phyloP scores from a whole-genome alignment of 2,329 filamentous ascomycete genomes.

The Neofusicoccum cordaticola region DNA sequence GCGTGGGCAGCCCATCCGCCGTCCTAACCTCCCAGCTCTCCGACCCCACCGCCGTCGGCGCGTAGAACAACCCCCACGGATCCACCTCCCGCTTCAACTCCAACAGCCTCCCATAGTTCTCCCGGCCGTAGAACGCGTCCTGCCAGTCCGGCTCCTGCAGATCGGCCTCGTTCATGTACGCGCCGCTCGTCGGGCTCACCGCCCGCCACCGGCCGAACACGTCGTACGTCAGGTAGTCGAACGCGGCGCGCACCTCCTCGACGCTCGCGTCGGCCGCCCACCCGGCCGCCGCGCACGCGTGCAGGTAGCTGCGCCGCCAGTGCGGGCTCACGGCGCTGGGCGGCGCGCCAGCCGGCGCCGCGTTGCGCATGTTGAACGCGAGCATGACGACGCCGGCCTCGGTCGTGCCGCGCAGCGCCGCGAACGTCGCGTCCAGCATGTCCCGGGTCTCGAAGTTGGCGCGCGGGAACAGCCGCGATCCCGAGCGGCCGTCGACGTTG shows the following conservation, averaged over 20 bases:
- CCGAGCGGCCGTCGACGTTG: conserved; percentile 37
- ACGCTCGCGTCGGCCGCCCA: background rate
- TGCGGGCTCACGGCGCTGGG: conserved; percentile 24
- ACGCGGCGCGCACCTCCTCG: conserved; percentile 16
- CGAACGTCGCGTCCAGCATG: conserved; percentile 38
- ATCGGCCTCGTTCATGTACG: conserved; percentile 32
- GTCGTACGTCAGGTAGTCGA: background rate
- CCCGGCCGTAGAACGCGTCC: conserved; percentile 25
- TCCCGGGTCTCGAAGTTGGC: conserved; percentile 37
- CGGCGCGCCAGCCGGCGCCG: background rate
- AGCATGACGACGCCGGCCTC: background rate
- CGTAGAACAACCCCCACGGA: conserved; percentile 24
- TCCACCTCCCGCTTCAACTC: conserved; percentile 26
- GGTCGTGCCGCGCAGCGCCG: conserved; percentile 17
- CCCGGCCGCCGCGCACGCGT: conserved; percentile 28
- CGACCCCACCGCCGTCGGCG: conserved; percentile 25
- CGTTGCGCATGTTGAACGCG: conserved; percentile 10
- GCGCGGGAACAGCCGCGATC: conserved; percentile 48
- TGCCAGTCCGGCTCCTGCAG: conserved; percentile 27
- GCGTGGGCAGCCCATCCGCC: conserved; percentile 18
- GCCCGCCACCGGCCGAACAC: background rate
- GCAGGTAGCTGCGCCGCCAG: conserved; percentile 22
- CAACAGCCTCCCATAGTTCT: conserved; percentile 22
- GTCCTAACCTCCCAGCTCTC: conserved; percentile 24
- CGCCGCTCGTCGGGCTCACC: conserved; percentile 19